Base-by-base conservation (phyloP, 495 filamentous ascomycete genomes). In the Trichoderma orchidacearum region DNA sequence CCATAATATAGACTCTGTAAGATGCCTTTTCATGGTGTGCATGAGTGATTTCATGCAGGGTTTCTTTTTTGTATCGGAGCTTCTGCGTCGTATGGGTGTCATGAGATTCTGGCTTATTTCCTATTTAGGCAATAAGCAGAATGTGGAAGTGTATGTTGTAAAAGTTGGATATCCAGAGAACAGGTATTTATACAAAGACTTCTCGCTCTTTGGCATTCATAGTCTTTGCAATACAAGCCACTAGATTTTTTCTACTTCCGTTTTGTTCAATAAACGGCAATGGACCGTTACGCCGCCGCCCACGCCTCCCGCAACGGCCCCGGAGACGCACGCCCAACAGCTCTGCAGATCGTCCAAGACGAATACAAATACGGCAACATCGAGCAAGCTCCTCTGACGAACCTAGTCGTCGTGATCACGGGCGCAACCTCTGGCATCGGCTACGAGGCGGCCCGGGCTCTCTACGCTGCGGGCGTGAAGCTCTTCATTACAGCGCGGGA, bases 361-460 rank as follows among this genome's bases (percentile, higher is more conserved):
- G 69, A 75, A 55, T 58, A 63, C 31, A 59, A 78, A 12, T 59
- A 72, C 11, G 67, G 67, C 55, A 66, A 67, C 53, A 36, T 3
- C 3, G 5, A 6, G 12, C 3, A 6, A 36, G 5, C 34, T 36
- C n/a, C 4, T 36, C 62, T 75, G 25, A 51, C 51, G 1, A 70
- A 70, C 64, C 77, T 79, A 62, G 69, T 75, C 35, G 64, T 75
- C 36, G 61, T 81, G 11, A 71, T 81, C 54, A 81, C 78, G 0
- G 80, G 78, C 9, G 70, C 69, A 30, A 76, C 76, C 1, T 73
- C 74, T 1, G 78, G 78, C 8, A 72, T 81, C 5, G 78, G 78
- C 1, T 62, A 75, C 36, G 70, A 78, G 55, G 80, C 79, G 4
- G 76, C 74, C 3, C 67, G 62, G 17, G 76, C 75, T 0, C 56